These are phyloP conservation scores for Ballota nigra DNA, from an alignment of 257 asterid species.

Conservation along the genomic window DNA sequence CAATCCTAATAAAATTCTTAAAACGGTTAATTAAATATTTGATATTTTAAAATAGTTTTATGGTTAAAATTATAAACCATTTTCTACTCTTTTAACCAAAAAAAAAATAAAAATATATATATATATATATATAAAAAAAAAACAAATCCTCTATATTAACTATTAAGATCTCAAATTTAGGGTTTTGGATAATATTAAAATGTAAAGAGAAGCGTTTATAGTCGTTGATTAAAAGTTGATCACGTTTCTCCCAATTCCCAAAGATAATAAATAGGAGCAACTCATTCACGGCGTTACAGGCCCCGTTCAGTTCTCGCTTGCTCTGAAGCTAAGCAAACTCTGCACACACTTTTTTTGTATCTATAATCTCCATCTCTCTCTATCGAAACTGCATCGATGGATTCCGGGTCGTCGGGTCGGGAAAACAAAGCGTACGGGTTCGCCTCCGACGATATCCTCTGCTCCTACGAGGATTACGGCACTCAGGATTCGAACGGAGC, in stretches of 20 bases:
- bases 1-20: too few species aligned
- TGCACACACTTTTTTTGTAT: neutral
- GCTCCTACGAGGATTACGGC: conserved; percentile 73
- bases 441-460: conserved; percentile 78
- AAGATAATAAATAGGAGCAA: neutral
- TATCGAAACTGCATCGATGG: conserved; percentile 44
- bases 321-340: conserved; percentile 16
- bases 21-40: too few species aligned
- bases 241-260: neutral
- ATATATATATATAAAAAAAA: too few species aligned
- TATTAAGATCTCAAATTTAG: too few species aligned
- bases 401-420: conserved; percentile 74
- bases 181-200: neutral
- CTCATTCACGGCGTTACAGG: neutral
- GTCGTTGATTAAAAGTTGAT: neutral
- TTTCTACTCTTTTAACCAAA: too few species aligned
- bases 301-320: neutral
- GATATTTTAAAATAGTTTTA: too few species aligned
- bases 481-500: conserved; percentile 57
- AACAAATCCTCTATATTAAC: too few species aligned
- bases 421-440: conserved; percentile 70
- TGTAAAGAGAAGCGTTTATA: neutral
- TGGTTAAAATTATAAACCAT: too few species aligned
- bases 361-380: neutral
- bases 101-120: too few species aligned